Evolutionary conservation across 352 stramenopile genomes (phyloP).

Genomic region (Globisporangium polare): DNA sequence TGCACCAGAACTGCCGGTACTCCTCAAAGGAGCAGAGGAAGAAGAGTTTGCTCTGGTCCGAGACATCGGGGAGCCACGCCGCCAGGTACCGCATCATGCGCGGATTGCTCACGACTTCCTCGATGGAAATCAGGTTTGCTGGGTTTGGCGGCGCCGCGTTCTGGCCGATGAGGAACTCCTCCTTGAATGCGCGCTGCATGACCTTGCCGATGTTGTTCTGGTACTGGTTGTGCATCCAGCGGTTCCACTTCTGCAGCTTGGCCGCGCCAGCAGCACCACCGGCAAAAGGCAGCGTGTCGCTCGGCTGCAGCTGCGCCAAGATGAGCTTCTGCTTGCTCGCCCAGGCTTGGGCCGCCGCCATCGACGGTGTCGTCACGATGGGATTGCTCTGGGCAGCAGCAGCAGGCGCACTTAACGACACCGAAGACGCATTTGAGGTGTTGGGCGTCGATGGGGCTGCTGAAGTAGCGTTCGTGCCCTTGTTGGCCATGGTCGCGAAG

Average conservation of each 20-base stretch:
- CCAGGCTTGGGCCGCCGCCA: slow-evolving; percentile 60
- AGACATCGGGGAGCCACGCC: slow-evolving; percentile 46
- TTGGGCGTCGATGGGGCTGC: slow-evolving; percentile 8
- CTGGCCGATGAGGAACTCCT: slow-evolving; percentile 40
- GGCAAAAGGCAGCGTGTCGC: slow-evolving; percentile 20
- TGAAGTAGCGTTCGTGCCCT: slow-evolving; percentile 14
- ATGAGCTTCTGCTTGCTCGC: slow-evolving; percentile 73
- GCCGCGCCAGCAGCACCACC: slow-evolving; percentile 31
- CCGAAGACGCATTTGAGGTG: neutral
- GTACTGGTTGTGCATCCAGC: slow-evolving; percentile 72
- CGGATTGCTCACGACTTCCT: slow-evolving; percentile 75
- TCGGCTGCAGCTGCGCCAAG: slow-evolving; percentile 43
- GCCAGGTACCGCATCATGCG: slow-evolving; percentile 82
- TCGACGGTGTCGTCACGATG: slow-evolving; percentile 29
- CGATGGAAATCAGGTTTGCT: slow-evolving; percentile 58
- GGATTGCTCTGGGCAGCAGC: slow-evolving; percentile 4
- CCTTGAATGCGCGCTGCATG: slow-evolving; percentile 59
- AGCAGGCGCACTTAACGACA: neutral
- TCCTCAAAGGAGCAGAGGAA: slow-evolving; percentile 77
- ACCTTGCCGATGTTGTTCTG: slow-evolving; percentile 70
- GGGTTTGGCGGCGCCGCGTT: slow-evolving; percentile 30
- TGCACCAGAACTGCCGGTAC: slow-evolving; percentile 73
- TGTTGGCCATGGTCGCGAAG: slow-evolving; percentile 45
- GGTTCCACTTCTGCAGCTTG: slow-evolving; percentile 85
- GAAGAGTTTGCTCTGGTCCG: slow-evolving; percentile 76